Conservation (phyloP, 2,329 filamentous ascomycete genomes). For the Nannizziopsis barbatae region DNA sequence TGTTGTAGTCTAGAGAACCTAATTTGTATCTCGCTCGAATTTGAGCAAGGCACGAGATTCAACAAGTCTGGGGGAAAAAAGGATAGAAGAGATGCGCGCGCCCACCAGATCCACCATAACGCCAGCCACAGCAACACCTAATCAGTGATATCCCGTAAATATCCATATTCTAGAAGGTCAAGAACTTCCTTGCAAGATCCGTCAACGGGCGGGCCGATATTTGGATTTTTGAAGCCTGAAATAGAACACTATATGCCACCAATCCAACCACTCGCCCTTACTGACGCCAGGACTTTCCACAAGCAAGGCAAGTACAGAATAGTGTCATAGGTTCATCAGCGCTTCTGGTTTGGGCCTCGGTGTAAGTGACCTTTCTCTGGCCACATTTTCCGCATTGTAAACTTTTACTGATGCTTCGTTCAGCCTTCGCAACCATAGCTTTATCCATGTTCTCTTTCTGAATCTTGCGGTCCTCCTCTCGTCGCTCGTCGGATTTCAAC, state of each 20-base stretch:
- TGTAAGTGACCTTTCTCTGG: slow-evolving; percentile 89
- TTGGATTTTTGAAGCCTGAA: too few relatives aligned
- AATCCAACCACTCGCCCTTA: background rate
- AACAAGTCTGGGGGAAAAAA: background rate
- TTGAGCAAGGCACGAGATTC: background rate
- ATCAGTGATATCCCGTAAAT: background rate
- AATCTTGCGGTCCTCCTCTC: slow-evolving; percentile 61
- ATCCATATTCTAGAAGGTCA: background rate
- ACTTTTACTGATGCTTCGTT: slow-evolving; percentile 80
- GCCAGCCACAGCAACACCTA: slow-evolving; percentile 3
- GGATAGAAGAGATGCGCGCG: background rate
- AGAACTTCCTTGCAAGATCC: too few relatives aligned
- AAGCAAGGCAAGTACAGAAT: slow-evolving; percentile 40
- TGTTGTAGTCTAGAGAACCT: too few relatives aligned
- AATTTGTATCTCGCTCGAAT: background rate
- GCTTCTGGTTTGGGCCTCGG: slow-evolving; percentile 85
- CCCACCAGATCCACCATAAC: slow-evolving; percentile 2
- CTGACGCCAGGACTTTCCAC: slow-evolving; percentile 39
- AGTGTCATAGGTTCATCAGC: slow-evolving; percentile 72
- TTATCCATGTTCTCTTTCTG: slow-evolving; percentile 93
- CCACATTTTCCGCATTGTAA: slow-evolving; percentile 87
- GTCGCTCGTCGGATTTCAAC: slow-evolving; percentile 75
- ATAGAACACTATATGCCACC: too few relatives aligned
- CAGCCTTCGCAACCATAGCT: slow-evolving; percentile 83
- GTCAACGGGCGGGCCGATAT: too few relatives aligned